Percentiles rank a stretch among this genome's conserved stretches.
Conservation (phyloP, 116 monocot genomes). For the Posidonia oceanica region DNA sequence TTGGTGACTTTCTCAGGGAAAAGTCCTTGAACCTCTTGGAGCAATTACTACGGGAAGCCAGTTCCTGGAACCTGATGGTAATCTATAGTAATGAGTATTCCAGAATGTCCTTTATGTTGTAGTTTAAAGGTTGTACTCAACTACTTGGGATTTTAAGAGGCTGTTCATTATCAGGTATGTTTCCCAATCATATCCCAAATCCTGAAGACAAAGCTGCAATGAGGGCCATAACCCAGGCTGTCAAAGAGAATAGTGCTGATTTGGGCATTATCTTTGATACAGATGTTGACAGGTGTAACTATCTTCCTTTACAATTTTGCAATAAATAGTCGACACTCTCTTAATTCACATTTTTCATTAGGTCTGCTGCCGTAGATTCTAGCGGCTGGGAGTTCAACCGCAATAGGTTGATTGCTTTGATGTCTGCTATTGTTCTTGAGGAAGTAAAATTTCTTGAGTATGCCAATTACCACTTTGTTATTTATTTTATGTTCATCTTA, state of each 20-base stretch:
- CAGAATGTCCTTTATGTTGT: background rate
- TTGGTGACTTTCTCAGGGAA: slow-evolving; percentile 27
- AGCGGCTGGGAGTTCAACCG: slow-evolving; percentile 77
- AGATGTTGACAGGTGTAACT: slow-evolving; percentile 89
- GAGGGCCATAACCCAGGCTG: slow-evolving; percentile 86
- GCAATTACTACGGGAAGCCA: slow-evolving; percentile 73
- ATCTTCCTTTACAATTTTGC: background rate
- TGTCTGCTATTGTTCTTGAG: slow-evolving; percentile 91
- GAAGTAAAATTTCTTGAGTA: slow-evolving; percentile 45
- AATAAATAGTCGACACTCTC: background rate
- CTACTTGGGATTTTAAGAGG: background rate
- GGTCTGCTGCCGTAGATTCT: slow-evolving; percentile 97
- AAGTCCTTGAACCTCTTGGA: slow-evolving; percentile 76
- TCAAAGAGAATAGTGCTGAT: slow-evolving; percentile 80
- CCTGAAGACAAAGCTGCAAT: slow-evolving; percentile 95
- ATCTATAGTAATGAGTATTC: background rate
- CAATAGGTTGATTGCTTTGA: slow-evolving; percentile 85
- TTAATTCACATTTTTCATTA: slow-evolving; percentile 10
- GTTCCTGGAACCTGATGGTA: slow-evolving; percentile 91
- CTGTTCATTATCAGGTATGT: slow-evolving; percentile 45
- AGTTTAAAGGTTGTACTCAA: background rate
- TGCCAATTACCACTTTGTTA: background rate
- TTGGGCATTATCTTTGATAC: slow-evolving; percentile 98
- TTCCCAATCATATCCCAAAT: slow-evolving; percentile 97
- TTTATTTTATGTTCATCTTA: background rate